Base-by-base conservation (phyloP, 176 grass and related monocot species). In the Bothriochloa decipiens region DNA sequence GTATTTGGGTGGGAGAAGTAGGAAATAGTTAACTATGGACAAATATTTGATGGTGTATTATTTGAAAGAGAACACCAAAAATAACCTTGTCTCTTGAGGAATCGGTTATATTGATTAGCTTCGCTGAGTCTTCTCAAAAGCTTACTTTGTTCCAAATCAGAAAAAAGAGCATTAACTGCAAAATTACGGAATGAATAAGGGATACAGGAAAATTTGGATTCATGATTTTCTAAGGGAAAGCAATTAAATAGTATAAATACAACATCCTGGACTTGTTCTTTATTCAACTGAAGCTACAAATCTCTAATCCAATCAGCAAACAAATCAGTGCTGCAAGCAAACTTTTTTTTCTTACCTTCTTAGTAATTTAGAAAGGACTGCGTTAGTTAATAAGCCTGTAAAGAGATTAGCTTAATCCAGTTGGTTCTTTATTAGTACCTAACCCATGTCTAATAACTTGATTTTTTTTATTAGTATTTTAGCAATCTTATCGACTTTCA, bases 51-150 rank as follows among this genome's bases (percentile, higher is more conserved):
- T 33, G 13, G 69, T 68, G 43, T 23, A 33, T 3, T 33, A 18
- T 76, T 55, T 55, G 18, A 18, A 73, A 18, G 57, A 74, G 65
- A 58, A 70, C 32, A 57, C 61, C 58, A n/a, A 82, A 73, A 16
- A 75, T 11, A 78, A 98, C 91, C 95, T n/a, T 93, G 91, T 90
- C 92, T 90, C 81, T 95, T 93, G 80, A 98, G 83, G 23, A 91
- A 98, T 23, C 92, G 77, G 72, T 90, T 98, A 55, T 90, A 91
- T 78, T 93, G 91, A 90, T 98, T 98, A 75, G 95, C 95, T 95
- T 93, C 89, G 60, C 95, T 95, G 57, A 98, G 92, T 89, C 92
- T 98, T 75, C 74, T 91, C 60, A 89, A 79, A 77, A 98, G 80
- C 42, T 91, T 87, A 42, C 23, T 83, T 81, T 91, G 87, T 87